Percentiles rank a stretch among this genome's conserved stretches.
Conservation (phyloP, 495 filamentous ascomycete species). For the Bathelium albidoporum region DNA sequence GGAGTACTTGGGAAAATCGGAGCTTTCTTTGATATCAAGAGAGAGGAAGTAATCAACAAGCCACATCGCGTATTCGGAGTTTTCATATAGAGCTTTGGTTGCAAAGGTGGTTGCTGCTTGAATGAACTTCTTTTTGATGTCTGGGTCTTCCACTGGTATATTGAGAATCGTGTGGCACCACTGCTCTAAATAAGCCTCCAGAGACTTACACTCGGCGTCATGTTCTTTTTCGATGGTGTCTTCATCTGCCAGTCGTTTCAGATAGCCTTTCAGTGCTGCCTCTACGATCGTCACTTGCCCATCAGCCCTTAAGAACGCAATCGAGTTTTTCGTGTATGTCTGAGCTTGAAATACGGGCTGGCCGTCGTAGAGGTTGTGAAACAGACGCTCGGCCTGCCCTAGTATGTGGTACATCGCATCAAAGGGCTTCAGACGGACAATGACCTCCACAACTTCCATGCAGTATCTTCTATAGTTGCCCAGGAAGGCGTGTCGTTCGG, state of each 20-base stretch:
- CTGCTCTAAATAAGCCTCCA: conserved; percentile 60
- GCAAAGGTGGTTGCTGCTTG: conserved; percentile 80
- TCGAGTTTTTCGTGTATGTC: conserved; percentile 70
- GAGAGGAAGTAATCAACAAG: conserved; percentile 84
- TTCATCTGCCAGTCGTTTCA: conserved; percentile 56
- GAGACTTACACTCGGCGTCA: conserved; percentile 48
- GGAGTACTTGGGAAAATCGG: conserved; percentile 59
- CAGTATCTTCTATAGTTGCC: conserved; percentile 93
- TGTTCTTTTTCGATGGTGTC: conserved; percentile 23
- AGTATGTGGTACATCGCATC: conserved; percentile 86
- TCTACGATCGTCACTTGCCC: conserved; percentile 84
- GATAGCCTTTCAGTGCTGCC: conserved; percentile 81
- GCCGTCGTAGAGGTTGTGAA: conserved; percentile 65
- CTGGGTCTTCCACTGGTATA: conserved; percentile 76
- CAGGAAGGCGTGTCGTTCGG: conserved; percentile 92
- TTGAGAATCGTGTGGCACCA: conserved; percentile 72
- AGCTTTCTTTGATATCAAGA: conserved; percentile 59
- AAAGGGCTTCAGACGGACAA: conserved; percentile 65
- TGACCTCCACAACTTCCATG: conserved; percentile 68
- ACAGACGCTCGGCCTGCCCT: conserved; percentile 56
- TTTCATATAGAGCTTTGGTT: conserved; percentile 66
- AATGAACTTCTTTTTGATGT: conserved; percentile 72
- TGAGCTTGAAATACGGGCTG: conserved; percentile 59
- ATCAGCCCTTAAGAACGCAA: conserved; percentile 68
- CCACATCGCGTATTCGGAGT: conserved; percentile 68